phyloP scores from a whole-genome alignment of 2,329 filamentous ascomycete species.

The Cladosporium phlei region DNA sequence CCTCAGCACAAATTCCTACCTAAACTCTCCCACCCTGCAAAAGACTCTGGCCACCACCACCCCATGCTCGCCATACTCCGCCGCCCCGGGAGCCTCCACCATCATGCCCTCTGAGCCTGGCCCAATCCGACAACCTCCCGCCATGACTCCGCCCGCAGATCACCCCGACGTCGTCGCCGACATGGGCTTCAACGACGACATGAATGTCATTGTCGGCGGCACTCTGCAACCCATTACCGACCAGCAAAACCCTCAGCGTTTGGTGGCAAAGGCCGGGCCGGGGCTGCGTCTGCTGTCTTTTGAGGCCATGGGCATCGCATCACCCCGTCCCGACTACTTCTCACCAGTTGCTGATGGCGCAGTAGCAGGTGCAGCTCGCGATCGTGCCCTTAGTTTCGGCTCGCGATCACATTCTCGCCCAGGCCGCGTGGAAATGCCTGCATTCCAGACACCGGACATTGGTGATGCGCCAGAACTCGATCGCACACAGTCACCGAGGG shows the following conservation, averaged over 20 bases:
- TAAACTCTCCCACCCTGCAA: slow-evolving; percentile 16
- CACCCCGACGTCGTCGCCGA: not conserved
- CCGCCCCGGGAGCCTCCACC: slow-evolving; percentile 10
- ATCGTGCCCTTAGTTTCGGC: slow-evolving; percentile 1
- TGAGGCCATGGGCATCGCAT: slow-evolving; percentile 47
- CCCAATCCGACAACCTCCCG: slow-evolving; percentile 10
- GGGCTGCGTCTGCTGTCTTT: slow-evolving; percentile 51
- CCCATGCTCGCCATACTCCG: slow-evolving; percentile 15
- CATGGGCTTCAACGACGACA: slow-evolving; percentile 8
- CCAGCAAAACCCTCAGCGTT: slow-evolving; percentile 12
- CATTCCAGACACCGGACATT: slow-evolving; percentile 8
- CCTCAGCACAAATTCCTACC: slow-evolving; percentile 13
- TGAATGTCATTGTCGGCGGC: slow-evolving; percentile 27
- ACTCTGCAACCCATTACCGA: slow-evolving; percentile 24
- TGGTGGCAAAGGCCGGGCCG: slow-evolving; percentile 23
- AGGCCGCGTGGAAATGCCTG: slow-evolving; percentile 1
- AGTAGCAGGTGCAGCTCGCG: slow-evolving; percentile 16
- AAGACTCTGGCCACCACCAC: slow-evolving; percentile 3
- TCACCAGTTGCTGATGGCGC: slow-evolving; percentile 21
- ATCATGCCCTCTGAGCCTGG: slow-evolving; percentile 18
- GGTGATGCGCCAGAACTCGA: slow-evolving; percentile 1
- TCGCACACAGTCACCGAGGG: not conserved
- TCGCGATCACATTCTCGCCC: slow-evolving; percentile 2
- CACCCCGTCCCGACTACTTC: slow-evolving; percentile 42
- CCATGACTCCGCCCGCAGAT: slow-evolving; percentile 22